phyloP scores from a whole-genome alignment of 257 asterid genomes.

The Anisodus tanguticus region DNA sequence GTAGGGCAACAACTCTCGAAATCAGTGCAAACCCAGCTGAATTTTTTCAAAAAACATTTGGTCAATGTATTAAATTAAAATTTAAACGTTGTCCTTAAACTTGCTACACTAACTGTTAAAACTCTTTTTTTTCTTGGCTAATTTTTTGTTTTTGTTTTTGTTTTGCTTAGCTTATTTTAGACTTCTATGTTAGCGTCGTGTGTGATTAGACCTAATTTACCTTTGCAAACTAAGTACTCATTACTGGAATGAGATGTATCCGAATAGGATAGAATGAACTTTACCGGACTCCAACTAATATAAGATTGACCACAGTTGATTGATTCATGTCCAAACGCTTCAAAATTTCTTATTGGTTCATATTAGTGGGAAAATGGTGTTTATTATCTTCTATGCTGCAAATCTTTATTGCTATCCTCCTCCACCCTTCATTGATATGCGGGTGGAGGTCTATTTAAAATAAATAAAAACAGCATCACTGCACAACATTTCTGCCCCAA shows the following conservation, averaged over 20 bases:
- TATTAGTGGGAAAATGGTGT: neutral
- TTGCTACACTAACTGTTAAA: no score
- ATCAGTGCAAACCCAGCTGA: no score
- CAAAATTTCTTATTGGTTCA: neutral
- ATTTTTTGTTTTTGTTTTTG: neutral
- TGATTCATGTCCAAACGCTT: neutral
- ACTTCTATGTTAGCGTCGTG: neutral
- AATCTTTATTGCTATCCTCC: neutral
- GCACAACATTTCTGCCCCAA: neutral
- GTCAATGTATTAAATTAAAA: no score
- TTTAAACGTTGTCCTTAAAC: neutral
- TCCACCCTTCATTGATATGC: neutral
- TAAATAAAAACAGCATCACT: neutral
- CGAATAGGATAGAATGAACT: neutral
- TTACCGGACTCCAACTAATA: neutral
- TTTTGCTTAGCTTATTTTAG: neutral
- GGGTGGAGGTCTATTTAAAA: no score
- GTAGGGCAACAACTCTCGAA: no score
- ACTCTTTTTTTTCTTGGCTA: no score
- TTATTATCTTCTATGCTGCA: neutral
- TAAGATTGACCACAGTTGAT: neutral
- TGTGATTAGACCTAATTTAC: neutral
- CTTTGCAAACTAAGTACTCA: neutral
- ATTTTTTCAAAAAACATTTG: no score
- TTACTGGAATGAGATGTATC: slow-evolving; percentile 9